Conservation (phyloP, 768 basidiomycete genomes). For the Termitomyces bulborhizus region DNA sequence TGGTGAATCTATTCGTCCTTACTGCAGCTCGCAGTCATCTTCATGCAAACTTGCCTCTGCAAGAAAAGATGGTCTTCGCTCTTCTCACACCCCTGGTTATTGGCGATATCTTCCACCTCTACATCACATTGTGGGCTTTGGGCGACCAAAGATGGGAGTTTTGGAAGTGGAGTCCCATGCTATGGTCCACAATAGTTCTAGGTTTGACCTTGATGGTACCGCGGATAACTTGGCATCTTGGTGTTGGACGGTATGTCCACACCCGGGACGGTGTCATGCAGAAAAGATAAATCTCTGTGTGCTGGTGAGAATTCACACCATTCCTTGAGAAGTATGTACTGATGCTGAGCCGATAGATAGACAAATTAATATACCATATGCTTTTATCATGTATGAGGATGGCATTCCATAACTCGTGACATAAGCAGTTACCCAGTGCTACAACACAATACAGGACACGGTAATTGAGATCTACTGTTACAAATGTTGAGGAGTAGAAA, state of each 20-base stretch:
- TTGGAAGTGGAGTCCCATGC: conserved; percentile 57
- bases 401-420: not conserved
- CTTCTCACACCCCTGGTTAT: conserved; percentile 63
- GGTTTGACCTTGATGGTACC: conserved; percentile 66
- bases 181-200: conserved; percentile 59
- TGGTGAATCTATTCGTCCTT: conserved; percentile 65
- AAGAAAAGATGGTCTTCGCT: conserved; percentile 65
- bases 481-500: conserved; percentile 2
- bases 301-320: not conserved
- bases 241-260: conserved; percentile 69
- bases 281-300: conserved; percentile 10
- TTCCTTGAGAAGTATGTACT: not conserved
- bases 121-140: conserved; percentile 67
- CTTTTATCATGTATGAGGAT: not conserved
- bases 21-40: conserved; percentile 57
- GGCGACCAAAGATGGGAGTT: conserved; percentile 66
- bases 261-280: conserved; percentile 42
- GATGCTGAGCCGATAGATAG: not conserved
- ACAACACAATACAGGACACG: conserved; percentile 9
- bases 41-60: conserved; percentile 48
- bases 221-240: conserved; percentile 67
- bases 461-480: conserved; percentile 11
- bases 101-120: conserved; percentile 63
- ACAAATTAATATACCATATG: not conserved
- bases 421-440: conserved; percentile 3